Evolutionary conservation across 177 flowering plant species (phyloP).

Genomic region (Tripterygium wilfordii): DNA sequence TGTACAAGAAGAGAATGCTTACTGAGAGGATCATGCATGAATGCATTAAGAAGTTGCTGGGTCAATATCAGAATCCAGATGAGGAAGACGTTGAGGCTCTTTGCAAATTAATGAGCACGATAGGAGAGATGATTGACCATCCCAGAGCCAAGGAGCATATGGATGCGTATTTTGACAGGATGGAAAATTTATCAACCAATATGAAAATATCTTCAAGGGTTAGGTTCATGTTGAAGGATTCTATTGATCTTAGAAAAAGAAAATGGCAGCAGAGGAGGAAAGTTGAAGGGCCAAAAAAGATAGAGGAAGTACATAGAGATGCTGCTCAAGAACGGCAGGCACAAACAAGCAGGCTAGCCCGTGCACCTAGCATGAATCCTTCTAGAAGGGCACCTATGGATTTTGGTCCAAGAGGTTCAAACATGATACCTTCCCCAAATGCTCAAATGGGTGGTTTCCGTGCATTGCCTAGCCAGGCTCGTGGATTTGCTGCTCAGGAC

Average conservation of each 20-base stretch:
- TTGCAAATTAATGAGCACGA: conserved; percentile 97
- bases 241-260: conserved; percentile 88
- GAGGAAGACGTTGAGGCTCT: conserved; percentile 92
- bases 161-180: conserved; percentile 80
- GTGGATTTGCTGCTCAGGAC: conserved; percentile 78
- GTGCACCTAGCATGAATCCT: conserved; percentile 57
- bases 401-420: conserved; percentile 63
- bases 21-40: conserved; percentile 97
- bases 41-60: conserved; percentile 82
- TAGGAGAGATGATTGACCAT: conserved; percentile 90
- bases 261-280: conserved; percentile 97
- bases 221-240: conserved; percentile 91
- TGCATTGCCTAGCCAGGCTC: conserved; percentile 46
- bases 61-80: conserved; percentile 72
- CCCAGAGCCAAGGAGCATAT: conserved; percentile 74
- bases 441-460: conserved; percentile 57
- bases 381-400: conserved; percentile 72
- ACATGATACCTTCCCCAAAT: conserved; percentile 47
- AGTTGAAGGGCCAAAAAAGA: conserved; percentile 97
- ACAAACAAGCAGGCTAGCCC: conserved; percentile 61
- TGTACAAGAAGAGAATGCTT: conserved; percentile 91
- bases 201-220: conserved; percentile 82
- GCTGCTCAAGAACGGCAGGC: conserved; percentile 94
- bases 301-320: conserved; percentile 96
- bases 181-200: conserved; percentile 61